Conservation (phyloP, 192 early-diverging fungal genomes). For the Coemansia sp. region DNA sequence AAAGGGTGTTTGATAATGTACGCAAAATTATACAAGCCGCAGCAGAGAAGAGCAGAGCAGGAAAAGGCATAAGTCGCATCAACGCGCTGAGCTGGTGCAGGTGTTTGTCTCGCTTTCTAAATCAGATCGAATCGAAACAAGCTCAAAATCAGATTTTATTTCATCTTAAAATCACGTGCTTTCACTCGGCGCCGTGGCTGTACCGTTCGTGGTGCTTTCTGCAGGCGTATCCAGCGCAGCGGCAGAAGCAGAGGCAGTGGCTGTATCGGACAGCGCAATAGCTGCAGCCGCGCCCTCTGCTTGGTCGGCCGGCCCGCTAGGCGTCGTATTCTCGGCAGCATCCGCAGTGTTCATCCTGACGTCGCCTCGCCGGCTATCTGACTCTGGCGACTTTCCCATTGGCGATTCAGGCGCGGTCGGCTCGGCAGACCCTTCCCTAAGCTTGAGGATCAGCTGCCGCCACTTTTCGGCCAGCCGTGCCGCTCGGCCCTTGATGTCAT, state of each 20-base stretch:
- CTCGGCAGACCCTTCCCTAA: conserved; percentile 33
- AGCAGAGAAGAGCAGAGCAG: neutral
- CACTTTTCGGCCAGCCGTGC: conserved; percentile 45
- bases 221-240: neutral
- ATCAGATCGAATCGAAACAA: conserved; percentile 1
- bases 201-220: conserved; percentile 2
- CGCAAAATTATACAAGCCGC: conserved; percentile 1
- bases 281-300: neutral
- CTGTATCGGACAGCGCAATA: neutral
- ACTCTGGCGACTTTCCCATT: conserved; percentile 12
- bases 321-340: neutral
- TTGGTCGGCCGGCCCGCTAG: neutral
- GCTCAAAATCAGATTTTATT: neutral
- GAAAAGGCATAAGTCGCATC: neutral
- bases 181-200: neutral
- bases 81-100: neutral
- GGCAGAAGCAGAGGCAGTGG: neutral
- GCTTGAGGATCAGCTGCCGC: conserved; percentile 38
- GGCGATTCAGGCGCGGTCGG: conserved; percentile 33
- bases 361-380: conserved; percentile 3
- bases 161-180: neutral
- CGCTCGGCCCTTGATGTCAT: conserved; percentile 49
- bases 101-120: too few relatives aligned
- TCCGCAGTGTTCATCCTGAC: neutral
- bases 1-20: neutral